phyloP scores from a whole-genome alignment of 306 rosid genomes.

The Lotus japonicus region DNA sequence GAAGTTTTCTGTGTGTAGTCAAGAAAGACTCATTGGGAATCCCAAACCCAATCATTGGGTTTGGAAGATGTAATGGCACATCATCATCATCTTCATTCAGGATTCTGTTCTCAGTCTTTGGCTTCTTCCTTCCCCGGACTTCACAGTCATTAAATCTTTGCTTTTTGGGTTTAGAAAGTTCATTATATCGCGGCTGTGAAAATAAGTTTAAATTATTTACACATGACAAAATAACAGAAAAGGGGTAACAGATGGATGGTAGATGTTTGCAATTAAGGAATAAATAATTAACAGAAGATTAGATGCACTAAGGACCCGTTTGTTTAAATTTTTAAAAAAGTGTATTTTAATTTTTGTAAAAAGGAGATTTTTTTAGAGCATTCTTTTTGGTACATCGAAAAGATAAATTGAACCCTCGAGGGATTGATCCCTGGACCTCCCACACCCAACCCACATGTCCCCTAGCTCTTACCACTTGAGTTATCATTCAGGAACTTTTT shows the following conservation, averaged over 20 bases:
- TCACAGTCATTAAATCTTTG: constrained; percentile 45
- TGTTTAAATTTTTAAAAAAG: too few relatives aligned
- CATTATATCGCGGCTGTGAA: constrained; percentile 47
- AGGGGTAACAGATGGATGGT: too few relatives aligned
- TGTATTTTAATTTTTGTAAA: too few relatives aligned
- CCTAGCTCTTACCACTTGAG: too few relatives aligned
- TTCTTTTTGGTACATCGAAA: too few relatives aligned
- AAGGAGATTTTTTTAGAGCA: too few relatives aligned
- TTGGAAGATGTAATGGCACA: constrained; percentile 54
- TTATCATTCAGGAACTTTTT: too few relatives aligned
- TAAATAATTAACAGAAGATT: neutral
- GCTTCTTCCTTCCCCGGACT: constrained; percentile 51
- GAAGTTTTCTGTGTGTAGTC: constrained; percentile 37
- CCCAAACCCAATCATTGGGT: constrained; percentile 92
- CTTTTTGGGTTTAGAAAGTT: constrained; percentile 39
- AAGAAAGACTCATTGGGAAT: constrained; percentile 50
- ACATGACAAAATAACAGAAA: neutral
- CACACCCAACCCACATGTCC: too few relatives aligned
- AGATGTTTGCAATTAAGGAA: neutral
- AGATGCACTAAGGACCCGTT: neutral
- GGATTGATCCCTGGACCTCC: too few relatives aligned
- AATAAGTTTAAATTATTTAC: constrained; percentile 12
- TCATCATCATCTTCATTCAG: constrained; percentile 67
- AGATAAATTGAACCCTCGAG: too few relatives aligned
- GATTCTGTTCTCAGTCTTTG: constrained; percentile 29